Conservation (phyloP, 176 grass and related monocot species). For the Carex cristatella region DNA sequence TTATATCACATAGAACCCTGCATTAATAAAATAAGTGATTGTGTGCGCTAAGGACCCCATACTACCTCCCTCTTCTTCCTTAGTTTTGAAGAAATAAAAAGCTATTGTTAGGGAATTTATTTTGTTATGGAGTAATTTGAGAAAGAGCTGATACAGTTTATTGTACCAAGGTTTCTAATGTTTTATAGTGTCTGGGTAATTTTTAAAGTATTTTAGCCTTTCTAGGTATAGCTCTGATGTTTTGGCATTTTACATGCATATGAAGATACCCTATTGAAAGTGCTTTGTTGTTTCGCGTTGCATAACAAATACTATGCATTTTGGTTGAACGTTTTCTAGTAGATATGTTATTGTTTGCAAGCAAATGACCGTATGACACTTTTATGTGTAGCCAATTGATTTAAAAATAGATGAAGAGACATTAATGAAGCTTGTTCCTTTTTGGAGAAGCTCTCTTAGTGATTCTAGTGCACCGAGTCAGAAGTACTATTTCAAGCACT, state of each 20-base stretch:
- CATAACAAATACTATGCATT: conserved; percentile 16
- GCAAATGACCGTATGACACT: conserved; percentile 15
- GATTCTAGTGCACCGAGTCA: conserved; percentile 40
- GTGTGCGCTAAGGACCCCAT: background rate
- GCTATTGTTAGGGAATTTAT: background rate
- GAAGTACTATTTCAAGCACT: conserved; percentile 74
- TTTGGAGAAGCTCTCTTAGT: conserved; percentile 75
- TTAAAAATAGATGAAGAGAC: conserved; percentile 80
- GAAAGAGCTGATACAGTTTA: background rate
- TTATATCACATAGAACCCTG: background rate
- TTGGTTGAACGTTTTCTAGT: background rate
- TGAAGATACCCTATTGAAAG: background rate
- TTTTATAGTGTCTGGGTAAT: background rate
- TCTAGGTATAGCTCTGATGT: background rate
- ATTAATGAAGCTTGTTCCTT: conserved; percentile 85
- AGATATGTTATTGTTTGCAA: background rate
- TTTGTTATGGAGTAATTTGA: background rate
- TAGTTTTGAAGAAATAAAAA: background rate
- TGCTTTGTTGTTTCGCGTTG: conserved; percentile 10
- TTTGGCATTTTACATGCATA: background rate
- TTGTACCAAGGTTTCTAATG: background rate
- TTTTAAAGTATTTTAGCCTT: background rate
- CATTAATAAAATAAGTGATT: background rate
- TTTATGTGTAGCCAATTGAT: conserved; percentile 58
- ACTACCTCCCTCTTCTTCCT: background rate